Conservation (phyloP, 75 land plant species). For the Pinus albicaulis region DNA sequence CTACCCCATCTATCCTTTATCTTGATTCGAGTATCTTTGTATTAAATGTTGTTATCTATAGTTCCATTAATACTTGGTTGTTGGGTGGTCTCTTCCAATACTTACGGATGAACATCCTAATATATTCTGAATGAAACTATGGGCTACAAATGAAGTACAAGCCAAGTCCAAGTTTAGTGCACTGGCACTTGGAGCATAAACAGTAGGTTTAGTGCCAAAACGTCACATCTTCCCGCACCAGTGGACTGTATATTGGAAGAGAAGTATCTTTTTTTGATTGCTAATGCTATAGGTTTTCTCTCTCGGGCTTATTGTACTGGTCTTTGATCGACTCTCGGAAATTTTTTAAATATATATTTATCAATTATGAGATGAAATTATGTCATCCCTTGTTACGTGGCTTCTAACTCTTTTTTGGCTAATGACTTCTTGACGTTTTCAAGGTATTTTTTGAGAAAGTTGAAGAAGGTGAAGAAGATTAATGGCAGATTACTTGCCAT, state of each 20-base stretch:
- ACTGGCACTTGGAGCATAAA: neutral
- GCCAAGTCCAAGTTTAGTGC: conserved; percentile 59
- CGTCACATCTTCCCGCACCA: neutral
- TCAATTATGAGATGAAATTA: too few species aligned
- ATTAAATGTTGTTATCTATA: conserved; percentile 9
- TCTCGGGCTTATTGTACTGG: too few species aligned
- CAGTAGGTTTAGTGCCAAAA: neutral
- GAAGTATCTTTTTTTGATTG: neutral
- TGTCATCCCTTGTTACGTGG: too few species aligned
- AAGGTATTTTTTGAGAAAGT: conserved; percentile 90
- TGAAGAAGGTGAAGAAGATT: conserved; percentile 89
- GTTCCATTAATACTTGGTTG: conserved; percentile 70
- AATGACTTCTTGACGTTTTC: neutral
- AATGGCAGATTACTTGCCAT: conserved; percentile 88
- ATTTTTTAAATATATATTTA: too few species aligned
- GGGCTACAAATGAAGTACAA: conserved; percentile 60
- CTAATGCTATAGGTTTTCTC: too few species aligned
- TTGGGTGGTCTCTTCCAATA: conserved; percentile 51
- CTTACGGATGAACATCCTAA: conserved; percentile 40
- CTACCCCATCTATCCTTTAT: too few species aligned
- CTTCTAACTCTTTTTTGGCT: too few species aligned
- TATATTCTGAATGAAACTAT: conserved; percentile 57
- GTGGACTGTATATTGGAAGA: neutral
- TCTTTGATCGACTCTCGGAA: too few species aligned
- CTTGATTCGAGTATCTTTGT: neutral